Evolutionary conservation across 2,329 filamentous ascomycete species (phyloP).

Genomic region (Colletotrichum karsti): DNA sequence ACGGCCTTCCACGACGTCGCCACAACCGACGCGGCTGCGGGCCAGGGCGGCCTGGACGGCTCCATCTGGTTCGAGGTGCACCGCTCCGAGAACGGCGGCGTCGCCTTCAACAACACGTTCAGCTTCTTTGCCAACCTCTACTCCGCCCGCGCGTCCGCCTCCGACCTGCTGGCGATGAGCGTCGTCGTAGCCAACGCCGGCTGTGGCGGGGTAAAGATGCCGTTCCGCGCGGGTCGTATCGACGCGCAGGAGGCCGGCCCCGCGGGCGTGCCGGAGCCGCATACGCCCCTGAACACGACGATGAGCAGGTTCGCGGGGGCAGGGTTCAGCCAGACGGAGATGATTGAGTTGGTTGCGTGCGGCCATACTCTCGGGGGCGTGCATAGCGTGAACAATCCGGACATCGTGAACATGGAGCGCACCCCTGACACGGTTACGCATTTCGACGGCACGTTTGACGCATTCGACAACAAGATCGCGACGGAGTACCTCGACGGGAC

Average conservation of each 20-base stretch:
- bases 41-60: slow-evolving; percentile 39
- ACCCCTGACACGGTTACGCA: slow-evolving; percentile 40
- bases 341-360: slow-evolving; percentile 36
- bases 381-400: slow-evolving; percentile 35
- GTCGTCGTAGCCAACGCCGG: slow-evolving; percentile 34
- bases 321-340: slow-evolving; percentile 34
- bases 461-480: slow-evolving; percentile 34
- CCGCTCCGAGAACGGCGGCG: slow-evolving; percentile 38
- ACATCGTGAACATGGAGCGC: slow-evolving; percentile 29
- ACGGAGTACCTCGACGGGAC: slow-evolving; percentile 31
- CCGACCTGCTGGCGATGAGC: slow-evolving; percentile 43
- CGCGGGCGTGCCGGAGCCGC: slow-evolving; percentile 35
- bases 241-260: slow-evolving; percentile 35
- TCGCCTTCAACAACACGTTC: slow-evolving; percentile 40
- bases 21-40: slow-evolving; percentile 35
- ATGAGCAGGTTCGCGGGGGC: slow-evolving; percentile 31
- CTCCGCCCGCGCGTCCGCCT: slow-evolving; percentile 31
- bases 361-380: slow-evolving; percentile 37
- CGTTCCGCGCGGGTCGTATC: slow-evolving; percentile 34
- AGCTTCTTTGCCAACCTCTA: slow-evolving; percentile 34
- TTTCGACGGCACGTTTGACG: slow-evolving; percentile 38
- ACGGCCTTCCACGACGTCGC: slow-evolving; percentile 41
- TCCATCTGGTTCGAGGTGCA: slow-evolving; percentile 40
- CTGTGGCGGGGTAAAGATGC: slow-evolving; percentile 35
- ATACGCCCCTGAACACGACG: slow-evolving; percentile 32